Conservation (phyloP, 2,329 filamentous ascomycete genomes). For the Alternaria arbusti region DNA sequence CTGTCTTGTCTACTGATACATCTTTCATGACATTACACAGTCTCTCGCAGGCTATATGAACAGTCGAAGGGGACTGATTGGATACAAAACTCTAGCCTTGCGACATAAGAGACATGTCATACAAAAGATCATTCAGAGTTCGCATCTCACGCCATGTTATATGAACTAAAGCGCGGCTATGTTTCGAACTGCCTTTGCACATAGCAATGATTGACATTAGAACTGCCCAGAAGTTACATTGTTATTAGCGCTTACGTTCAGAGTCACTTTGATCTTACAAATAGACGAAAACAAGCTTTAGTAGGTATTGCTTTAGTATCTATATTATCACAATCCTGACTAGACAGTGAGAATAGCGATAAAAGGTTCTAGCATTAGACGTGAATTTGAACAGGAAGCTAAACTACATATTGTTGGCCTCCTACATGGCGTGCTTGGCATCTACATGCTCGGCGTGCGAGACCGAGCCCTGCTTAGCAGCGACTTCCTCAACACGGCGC, state of each 20-base stretch:
- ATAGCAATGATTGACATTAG: not conserved
- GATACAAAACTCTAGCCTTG: not conserved
- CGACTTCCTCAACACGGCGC: conserved; percentile 63
- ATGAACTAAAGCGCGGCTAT: not conserved
- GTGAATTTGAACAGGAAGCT: too few species aligned
- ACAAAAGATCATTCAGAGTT: not conserved
- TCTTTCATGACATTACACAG: not conserved
- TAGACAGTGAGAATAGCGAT: not conserved
- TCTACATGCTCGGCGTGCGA: conserved; percentile 22
- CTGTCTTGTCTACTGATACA: not conserved
- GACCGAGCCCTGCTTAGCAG: conserved; percentile 55
- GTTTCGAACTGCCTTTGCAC: not conserved
- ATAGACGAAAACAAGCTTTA: not conserved
- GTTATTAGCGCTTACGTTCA: too few species aligned
- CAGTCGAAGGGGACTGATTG: not conserved
- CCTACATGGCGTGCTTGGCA: not conserved
- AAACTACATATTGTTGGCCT: not conserved
- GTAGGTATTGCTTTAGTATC: not conserved
- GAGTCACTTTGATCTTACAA: not conserved
- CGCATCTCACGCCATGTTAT: not conserved
- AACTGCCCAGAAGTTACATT: not conserved
- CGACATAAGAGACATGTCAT: not conserved
- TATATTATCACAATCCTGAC: not conserved
- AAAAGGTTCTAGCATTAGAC: too few species aligned
- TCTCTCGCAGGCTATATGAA: not conserved